Evolutionary conservation across 2,329 filamentous ascomycete genomes (phyloP).

Genomic region (Beauveria brongniartii): DNA sequence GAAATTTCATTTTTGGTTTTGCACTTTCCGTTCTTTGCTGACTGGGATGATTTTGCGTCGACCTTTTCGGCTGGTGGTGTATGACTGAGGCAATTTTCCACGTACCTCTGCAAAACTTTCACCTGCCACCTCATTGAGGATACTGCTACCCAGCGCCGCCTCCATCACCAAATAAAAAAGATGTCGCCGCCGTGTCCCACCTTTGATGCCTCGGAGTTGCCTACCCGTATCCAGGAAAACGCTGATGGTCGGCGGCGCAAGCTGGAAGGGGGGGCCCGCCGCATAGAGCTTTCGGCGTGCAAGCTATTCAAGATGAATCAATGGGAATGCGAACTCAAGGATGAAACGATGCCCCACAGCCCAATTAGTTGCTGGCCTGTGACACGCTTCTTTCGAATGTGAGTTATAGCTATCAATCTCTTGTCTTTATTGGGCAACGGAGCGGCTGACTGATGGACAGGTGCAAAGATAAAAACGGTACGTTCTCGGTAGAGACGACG

Average conservation of each 20-base stretch:
- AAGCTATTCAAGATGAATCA: slow-evolving; percentile 51
- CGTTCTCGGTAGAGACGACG: slow-evolving; percentile 56
- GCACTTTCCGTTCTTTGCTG: background rate
- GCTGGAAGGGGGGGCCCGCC: slow-evolving; percentile 25
- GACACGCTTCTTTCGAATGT: slow-evolving; percentile 53
- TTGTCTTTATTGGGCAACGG: background rate
- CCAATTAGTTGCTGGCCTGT: slow-evolving; percentile 48
- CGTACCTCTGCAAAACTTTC: slow-evolving; percentile 52
- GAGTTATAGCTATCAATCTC: slow-evolving; percentile 19
- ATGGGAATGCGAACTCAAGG: slow-evolving; percentile 49
- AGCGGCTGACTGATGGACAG: slow-evolving; percentile 27
- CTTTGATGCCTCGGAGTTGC: slow-evolving; percentile 46
- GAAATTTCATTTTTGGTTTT: background rate
- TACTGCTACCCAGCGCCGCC: slow-evolving; percentile 35
- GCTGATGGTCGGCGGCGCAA: slow-evolving; percentile 45
- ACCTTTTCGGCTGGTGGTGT: background rate
- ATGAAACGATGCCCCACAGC: slow-evolving; percentile 37
- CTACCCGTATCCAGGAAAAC: slow-evolving; percentile 39
- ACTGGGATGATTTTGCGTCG: background rate
- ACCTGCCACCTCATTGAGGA: slow-evolving; percentile 50
- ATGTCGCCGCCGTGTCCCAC: slow-evolving; percentile 53
- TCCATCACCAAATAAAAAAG: slow-evolving; percentile 24
- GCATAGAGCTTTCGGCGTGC: slow-evolving; percentile 46
- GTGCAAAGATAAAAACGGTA: slow-evolving; percentile 48
- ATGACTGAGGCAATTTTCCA: slow-evolving; percentile 11